Evolutionary conservation across 164 flowering plant species (phyloP), one percentile per base, ranked within the genome.

Genomic region (Annona squamosa): DNA sequence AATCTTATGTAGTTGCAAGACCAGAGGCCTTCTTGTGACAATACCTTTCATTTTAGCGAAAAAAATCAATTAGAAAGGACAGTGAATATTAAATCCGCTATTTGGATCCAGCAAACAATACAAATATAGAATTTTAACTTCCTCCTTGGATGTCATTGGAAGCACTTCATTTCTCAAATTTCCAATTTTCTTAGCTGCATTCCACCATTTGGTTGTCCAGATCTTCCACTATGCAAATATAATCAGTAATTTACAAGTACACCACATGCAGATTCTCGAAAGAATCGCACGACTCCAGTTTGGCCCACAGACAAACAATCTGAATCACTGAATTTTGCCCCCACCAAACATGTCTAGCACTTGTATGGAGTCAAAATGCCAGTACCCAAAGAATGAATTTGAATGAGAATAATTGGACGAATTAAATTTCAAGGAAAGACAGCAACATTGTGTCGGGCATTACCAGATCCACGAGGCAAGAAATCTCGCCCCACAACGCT

Each of bases 401-500:
- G 9, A 19, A 6, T 46, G 37, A 46, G 5, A 6, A 26, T 45
- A 65, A 13, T 26, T 26, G 37, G 1, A 26, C 37, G 13, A 61
- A 59, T 5, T 10, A 48, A 52, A 66, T 43, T 12, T 19, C 17
- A 46, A 26, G 4, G 10, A 46, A 48, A 67, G 42, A 19, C 5
- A 67, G 44, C 59, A 46, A 70, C 16, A 69, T 43, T 46, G 71
- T 70, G 70, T 43, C 37, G 12, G 5, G 73, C 46, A 73, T 61
- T 91, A 96, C 98, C 98, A 48, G 99, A 96, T 87, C 99, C 99
- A 77, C 97, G 98, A 78, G 99, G 99, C 67, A 96, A 82, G 79
- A 96, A 96, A 86, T 96, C 99, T 65, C 99, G 87, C 68, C 98
- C 99, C 0, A 96, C 99, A 16, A 93, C 84, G 82, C 97, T 96